These are phyloP conservation scores for Suillus clintonianus DNA, from an alignment of 768 basidiomycete species.

Conservation along the genomic window DNA sequence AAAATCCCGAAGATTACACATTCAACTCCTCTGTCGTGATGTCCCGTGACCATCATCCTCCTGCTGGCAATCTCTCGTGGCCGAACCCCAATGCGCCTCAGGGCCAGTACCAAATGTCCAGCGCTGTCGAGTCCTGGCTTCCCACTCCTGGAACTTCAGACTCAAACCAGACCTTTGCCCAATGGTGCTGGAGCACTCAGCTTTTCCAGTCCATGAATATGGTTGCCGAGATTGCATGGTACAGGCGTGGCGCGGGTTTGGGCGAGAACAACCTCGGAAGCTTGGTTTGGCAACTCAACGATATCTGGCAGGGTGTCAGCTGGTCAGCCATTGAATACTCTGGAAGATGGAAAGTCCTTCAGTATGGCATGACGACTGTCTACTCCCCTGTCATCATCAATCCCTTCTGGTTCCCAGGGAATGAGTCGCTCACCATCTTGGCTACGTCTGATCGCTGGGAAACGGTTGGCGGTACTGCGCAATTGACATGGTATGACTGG, in stretches of 20 bases:
- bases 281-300: conserved; percentile 61
- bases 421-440: conserved; percentile 47
- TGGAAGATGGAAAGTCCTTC: conserved; percentile 60
- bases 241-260: conserved; percentile 58
- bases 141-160: conserved; percentile 50
- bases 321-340: conserved; percentile 60
- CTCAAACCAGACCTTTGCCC: conserved; percentile 59
- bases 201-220: conserved; percentile 62
- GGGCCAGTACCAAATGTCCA: conserved; percentile 55
- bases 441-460: conserved; percentile 57
- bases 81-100: conserved; percentile 56
- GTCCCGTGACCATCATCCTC: conserved; percentile 58
- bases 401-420: conserved; percentile 57
- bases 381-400: conserved; percentile 52
- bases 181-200: conserved; percentile 67
- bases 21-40: conserved; percentile 60
- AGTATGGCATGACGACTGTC: conserved; percentile 48
- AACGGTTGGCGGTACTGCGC: conserved; percentile 44
- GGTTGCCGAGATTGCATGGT: conserved; percentile 60
- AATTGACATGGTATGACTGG: conserved; percentile 64
- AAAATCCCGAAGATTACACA: conserved; percentile 49
- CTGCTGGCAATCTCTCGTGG: conserved; percentile 51
- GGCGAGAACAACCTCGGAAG: conserved; percentile 61
- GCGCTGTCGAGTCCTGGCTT: conserved; percentile 55
- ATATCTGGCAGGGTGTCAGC: conserved; percentile 61